A percentile compares a stretch with the other conserved stretches of the same genome.
Conservation (phyloP, 805 yeast species). For the Monosporozyma aerobia region DNA sequence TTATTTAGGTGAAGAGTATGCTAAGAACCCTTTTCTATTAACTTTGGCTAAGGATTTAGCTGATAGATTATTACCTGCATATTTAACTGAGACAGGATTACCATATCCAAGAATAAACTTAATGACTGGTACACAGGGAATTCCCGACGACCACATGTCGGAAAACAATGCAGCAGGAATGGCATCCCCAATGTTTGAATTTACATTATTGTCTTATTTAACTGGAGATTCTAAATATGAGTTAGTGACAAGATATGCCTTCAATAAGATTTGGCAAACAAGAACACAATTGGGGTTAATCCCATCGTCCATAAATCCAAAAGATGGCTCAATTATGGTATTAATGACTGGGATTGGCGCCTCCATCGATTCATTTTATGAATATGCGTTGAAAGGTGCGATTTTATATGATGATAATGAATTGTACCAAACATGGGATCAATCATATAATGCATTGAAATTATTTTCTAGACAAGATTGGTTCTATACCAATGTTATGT, state of each 20-base stretch:
- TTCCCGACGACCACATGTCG: conserved; percentile 37
- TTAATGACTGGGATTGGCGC: conserved; percentile 78
- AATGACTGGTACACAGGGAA: conserved; percentile 27
- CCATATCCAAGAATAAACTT: conserved; percentile 80
- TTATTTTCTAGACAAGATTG: conserved; percentile 43
- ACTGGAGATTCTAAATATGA: conserved; percentile 71
- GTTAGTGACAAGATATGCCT: conserved; percentile 49
- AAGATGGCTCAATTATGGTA: conserved; percentile 46
- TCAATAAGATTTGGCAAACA: conserved; percentile 60
- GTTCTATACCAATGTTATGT: conserved; percentile 49
- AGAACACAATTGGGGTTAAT: conserved; percentile 54
- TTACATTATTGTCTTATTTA: conserved; percentile 62
- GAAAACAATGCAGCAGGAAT: conserved; percentile 89
- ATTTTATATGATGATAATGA: conserved; percentile 58
- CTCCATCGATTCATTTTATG: conserved; percentile 83
- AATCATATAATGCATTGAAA: conserved; percentile 49
- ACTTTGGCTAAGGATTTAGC: conserved; percentile 70
- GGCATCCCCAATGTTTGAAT: conserved; percentile 72
- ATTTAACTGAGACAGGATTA: conserved; percentile 49
- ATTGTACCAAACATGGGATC: conserved; percentile 46
- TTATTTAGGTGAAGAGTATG: conserved; percentile 36
- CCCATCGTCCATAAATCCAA: conserved; percentile 70
- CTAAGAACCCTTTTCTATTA: conserved; percentile 52
- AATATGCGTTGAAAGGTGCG: conserved; percentile 72
- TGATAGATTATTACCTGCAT: conserved; percentile 58